Percentiles rank a stretch among this genome's conserved stretches.
These are phyloP conservation scores for Chamaenerion angustifolium DNA, from an alignment of 345 rosid species.

Conservation along the genomic window DNA sequence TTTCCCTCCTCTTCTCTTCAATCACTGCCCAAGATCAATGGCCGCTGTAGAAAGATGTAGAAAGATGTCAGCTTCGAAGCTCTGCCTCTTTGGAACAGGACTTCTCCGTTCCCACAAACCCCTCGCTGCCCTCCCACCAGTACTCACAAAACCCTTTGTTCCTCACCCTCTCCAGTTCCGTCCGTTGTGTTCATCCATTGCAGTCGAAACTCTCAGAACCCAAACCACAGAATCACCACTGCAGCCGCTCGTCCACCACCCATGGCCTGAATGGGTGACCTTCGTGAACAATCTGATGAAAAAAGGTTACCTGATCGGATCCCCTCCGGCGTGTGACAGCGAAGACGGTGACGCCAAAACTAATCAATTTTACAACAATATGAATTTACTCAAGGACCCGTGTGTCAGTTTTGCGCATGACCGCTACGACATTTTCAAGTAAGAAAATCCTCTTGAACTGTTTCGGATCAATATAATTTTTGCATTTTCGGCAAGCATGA, in stretches of 20 bases:
- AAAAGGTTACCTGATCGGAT: constrained; percentile 43
- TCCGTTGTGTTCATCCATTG: constrained; percentile 17
- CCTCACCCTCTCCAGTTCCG: constrained; percentile 15
- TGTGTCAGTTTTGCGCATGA: constrained; percentile 89
- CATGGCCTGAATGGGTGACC: constrained; percentile 83
- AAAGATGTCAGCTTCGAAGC: constrained; percentile 37
- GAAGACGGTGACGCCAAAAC: not conserved
- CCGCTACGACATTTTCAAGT: constrained; percentile 70
- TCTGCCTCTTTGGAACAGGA: constrained; percentile 24
- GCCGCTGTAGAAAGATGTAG: too few relatives aligned
- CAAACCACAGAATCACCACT: constrained; percentile 6
- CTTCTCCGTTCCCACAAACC: constrained; percentile 22
- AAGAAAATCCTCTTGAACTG: not conserved
- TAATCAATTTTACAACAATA: constrained; percentile 25
- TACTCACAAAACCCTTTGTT: constrained; percentile 11
- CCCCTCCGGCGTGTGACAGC: not conserved
- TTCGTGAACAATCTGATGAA: constrained; percentile 61
- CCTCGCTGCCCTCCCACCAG: constrained; percentile 13
- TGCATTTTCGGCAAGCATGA: not conserved
- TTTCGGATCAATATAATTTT: not conserved
- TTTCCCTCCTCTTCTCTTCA: too few relatives aligned
- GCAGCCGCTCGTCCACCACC: constrained; percentile 29
- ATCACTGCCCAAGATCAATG: too few relatives aligned
- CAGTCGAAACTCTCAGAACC: constrained; percentile 4
- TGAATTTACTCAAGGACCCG: constrained; percentile 51